Conservation (phyloP, 768 basidiomycete genomes). For the Tubosaeta brunneosetosa region DNA sequence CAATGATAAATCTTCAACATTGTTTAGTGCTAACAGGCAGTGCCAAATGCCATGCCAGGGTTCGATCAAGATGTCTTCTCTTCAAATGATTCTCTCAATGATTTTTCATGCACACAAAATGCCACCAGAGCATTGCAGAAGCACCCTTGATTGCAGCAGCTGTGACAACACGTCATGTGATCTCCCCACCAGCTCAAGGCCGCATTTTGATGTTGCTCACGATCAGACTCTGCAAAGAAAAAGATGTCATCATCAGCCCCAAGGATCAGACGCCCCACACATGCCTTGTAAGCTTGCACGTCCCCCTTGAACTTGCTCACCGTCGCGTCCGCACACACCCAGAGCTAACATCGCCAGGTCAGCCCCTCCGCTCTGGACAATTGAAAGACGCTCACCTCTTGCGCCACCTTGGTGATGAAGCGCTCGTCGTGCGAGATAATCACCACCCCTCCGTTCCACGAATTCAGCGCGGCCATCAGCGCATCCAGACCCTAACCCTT, state of each 20-base stretch:
- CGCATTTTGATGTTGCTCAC: conserved; percentile 65
- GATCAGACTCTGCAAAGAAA: conserved; percentile 55
- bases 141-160: too few species aligned
- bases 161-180: too few species aligned
- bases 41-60: too few species aligned
- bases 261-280: conserved; percentile 4
- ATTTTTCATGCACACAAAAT: too few species aligned
- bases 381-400: conserved; percentile 52
- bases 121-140: too few species aligned
- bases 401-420: conserved; percentile 87
- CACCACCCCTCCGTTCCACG: conserved; percentile 90
- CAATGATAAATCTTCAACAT: too few species aligned
- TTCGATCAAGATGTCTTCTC: too few species aligned
- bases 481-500: conserved; percentile 81
- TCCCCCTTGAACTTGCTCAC: conserved; percentile 85
- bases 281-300: conserved; percentile 86
- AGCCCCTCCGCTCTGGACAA: neutral
- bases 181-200: conserved; percentile 27
- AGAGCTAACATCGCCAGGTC: conserved; percentile 51
- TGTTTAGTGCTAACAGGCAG: too few species aligned
- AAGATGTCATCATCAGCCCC: neutral
- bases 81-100: too few species aligned
- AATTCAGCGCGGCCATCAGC: conserved; percentile 73
- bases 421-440: conserved; percentile 94
- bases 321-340: conserved; percentile 86